Evolutionary conservation across 2,329 filamentous ascomycete species (phyloP), one percentile per base, ranked within the genome.

Genomic region (Zopfia rhizophila): DNA sequence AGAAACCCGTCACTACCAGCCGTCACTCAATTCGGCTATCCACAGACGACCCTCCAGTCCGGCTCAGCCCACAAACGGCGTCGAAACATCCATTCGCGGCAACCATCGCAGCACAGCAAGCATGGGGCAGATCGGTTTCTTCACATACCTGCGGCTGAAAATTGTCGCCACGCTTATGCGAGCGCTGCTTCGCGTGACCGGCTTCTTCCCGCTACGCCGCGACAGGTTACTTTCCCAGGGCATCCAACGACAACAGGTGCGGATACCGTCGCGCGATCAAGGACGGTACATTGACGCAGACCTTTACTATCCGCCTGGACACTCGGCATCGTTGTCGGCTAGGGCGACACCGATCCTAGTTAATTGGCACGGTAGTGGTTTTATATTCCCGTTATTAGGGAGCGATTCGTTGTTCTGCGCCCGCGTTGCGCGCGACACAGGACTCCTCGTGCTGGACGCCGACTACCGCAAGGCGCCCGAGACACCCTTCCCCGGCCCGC

Each of bases 391-490:
- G 1, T 48, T 69, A n/a, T 65, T 75, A 29, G 75, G 75, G 31
- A 63, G 53, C 49, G 75, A 78, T 46, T 63, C 71, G 23, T 38
- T 50, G 5, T 78, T 69, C 54, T 75, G 72, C 43, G 60, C 61
- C 6, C 60, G 52, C 17, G 42, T 77, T 17, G 63, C 66, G 6
- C 47, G 51, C 1, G 55, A 67, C 3, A 56, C 59, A 2, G 49
- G 53, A 0, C 41, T 72, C 48, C 60, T 57, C 4, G 65, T 74
- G 3, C 51, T 74, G 5, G 72, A 76, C 46, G 53, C 68, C 4
- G 44, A 65, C 6, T 76, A 76, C 53, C 66, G 71, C 2, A 66
- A 72, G 5, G 68, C 65, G 0, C 73, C 73, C 3, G 73, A 76
- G 35, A 6, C 68, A 30, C 66, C 66, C 3, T 76, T 69, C 45